Percentiles rank a stretch among this genome's conserved stretches.
Conservation (phyloP, 306 rosid genomes). For the Ziziphus jujuba region DNA sequence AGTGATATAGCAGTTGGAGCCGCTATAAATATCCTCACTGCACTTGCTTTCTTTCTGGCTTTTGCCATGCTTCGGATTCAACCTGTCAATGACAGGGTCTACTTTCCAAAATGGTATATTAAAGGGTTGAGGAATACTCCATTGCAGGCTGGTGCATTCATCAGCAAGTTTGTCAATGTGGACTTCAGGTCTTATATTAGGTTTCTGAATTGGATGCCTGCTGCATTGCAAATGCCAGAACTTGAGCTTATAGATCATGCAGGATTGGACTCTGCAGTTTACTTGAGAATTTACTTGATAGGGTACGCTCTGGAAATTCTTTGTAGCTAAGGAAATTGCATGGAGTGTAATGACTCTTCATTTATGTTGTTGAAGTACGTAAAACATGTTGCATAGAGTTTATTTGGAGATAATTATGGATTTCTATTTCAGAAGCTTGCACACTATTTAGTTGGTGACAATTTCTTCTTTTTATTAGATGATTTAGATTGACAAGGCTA, state of each 20-base stretch:
- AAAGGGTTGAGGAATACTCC: slow-evolving; percentile 89
- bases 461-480: no score
- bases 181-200: slow-evolving; percentile 70
- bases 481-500: no score
- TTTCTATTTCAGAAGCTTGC: background rate
- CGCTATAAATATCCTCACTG: slow-evolving; percentile 78
- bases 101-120: slow-evolving; percentile 97
- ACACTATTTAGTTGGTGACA: no score
- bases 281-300: slow-evolving; percentile 82
- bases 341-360: background rate
- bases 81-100: slow-evolving; percentile 92
- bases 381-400: background rate
- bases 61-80: slow-evolving; percentile 89
- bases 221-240: slow-evolving; percentile 92
- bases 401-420: background rate
- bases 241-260: slow-evolving; percentile 91
- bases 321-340: background rate
- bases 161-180: slow-evolving; percentile 80
- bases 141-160: slow-evolving; percentile 57
- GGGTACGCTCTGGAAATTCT: slow-evolving; percentile 53
- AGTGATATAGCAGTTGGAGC: slow-evolving; percentile 87
- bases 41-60: slow-evolving; percentile 66
- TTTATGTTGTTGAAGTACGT: background rate
- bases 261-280: slow-evolving; percentile 89
- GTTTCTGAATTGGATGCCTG: slow-evolving; percentile 95